These are phyloP conservation scores for Boletus tomentosulus DNA, from an alignment of 768 basidiomycete genomes.

Conservation along the genomic window DNA sequence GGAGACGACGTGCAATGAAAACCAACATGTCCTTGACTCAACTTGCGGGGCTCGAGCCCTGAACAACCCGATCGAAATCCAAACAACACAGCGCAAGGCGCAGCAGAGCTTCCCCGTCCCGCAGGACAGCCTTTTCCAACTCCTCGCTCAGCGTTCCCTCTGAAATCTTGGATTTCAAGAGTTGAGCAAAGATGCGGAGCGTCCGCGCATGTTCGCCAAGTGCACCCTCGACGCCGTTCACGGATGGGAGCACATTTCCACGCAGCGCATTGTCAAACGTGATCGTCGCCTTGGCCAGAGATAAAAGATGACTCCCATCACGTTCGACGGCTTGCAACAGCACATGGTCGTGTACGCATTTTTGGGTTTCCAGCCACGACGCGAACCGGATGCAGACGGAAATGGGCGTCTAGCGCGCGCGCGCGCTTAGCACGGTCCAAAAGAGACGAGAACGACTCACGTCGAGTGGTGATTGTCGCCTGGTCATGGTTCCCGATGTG, in stretches of 20 bases:
- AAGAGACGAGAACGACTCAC: background rate
- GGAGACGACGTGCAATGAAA: background rate
- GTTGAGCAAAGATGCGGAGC: constrained; percentile 15
- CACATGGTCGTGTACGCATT: background rate
- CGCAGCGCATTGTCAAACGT: constrained; percentile 17
- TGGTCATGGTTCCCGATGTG: background rate
- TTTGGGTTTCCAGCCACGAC: constrained; percentile 15
- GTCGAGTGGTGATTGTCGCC: constrained; percentile 2
- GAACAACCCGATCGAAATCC: constrained; percentile 16
- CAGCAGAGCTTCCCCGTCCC: constrained; percentile 20
- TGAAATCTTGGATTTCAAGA: constrained; percentile 8
- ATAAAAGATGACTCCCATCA: constrained; percentile 14
- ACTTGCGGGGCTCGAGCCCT: constrained; percentile 3
- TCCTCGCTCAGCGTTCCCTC: constrained; percentile 12
- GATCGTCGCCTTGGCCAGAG: constrained; percentile 15
- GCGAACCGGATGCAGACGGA: constrained; percentile 14
- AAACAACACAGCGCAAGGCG: constrained; percentile 19
- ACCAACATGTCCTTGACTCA: background rate
- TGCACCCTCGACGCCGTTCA: background rate
- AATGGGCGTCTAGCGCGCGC: background rate
- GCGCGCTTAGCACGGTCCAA: background rate
- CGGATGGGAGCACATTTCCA: background rate
- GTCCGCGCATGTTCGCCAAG: constrained; percentile 8
- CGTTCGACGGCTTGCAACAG: constrained; percentile 21
- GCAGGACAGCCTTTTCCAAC: constrained; percentile 18